Evolutionary conservation across 192 early-diverging fungal species (phyloP).

Genomic region (Spinellus fusiger): DNA sequence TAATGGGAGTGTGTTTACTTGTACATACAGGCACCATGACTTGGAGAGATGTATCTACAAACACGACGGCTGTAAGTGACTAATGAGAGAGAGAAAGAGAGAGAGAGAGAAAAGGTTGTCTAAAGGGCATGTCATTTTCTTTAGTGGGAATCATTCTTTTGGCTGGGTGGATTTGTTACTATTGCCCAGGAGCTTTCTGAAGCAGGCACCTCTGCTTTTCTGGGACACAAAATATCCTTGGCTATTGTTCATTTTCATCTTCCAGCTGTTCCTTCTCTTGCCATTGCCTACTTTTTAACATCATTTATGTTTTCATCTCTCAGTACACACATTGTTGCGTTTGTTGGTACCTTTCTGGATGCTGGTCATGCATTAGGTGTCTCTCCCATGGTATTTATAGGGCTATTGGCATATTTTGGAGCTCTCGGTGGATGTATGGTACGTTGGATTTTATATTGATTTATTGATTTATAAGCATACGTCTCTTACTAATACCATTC

Average conservation of each 20-base stretch:
- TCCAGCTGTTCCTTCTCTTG: conserved; percentile 40
- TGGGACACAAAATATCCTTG: conserved; percentile 52
- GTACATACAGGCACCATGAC: conserved; percentile 50
- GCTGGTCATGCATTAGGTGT: conserved; percentile 57
- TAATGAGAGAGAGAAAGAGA: background rate
- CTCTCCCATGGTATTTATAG: conserved; percentile 47
- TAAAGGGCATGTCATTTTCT: background rate
- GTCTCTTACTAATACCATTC: too few relatives aligned
- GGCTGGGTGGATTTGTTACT: conserved; percentile 73
- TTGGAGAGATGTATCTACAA: conserved; percentile 63
- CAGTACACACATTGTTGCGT: conserved; percentile 66
- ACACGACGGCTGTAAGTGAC: conserved; percentile 49
- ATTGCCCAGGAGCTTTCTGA: conserved; percentile 67
- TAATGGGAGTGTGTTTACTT: conserved; percentile 51
- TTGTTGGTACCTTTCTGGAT: conserved; percentile 65
- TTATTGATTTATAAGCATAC: background rate
- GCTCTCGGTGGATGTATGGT: conserved; percentile 55
- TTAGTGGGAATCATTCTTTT: conserved; percentile 75
- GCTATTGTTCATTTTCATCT: conserved; percentile 26
- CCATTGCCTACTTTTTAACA: conserved; percentile 59
- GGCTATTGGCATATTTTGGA: conserved; percentile 59
- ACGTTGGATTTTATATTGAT: background rate
- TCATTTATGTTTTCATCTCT: conserved; percentile 72
- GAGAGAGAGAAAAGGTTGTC: background rate
- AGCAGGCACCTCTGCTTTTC: conserved; percentile 60